A percentile compares a stretch with the other conserved stretches of the same genome.
Conservation (phyloP, 1,284 basidiomycete species). For the Ceratobasidium sp. region DNA sequence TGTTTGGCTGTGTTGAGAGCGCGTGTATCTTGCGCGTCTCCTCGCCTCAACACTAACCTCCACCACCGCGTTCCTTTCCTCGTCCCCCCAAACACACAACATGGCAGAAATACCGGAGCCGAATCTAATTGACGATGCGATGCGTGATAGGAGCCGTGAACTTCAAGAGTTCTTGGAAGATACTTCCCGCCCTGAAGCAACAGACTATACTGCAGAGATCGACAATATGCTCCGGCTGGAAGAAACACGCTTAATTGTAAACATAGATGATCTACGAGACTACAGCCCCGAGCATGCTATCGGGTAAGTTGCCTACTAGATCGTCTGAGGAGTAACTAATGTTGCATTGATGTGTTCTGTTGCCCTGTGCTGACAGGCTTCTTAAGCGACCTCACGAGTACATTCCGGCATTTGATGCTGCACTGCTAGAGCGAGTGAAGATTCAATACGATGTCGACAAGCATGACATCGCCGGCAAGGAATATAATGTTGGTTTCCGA, state of each 20-base stretch:
- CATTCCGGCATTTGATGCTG: conserved; percentile 92
- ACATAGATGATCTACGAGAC: conserved; percentile 95
- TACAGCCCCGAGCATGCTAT: conserved; percentile 85
- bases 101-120: conserved; percentile 28
- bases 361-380: conserved; percentile 69
- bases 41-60: conserved; percentile 36
- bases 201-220: conserved; percentile 85
- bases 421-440: conserved; percentile 77
- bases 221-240: conserved; percentile 84
- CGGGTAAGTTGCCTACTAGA: conserved; percentile 39
- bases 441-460: conserved; percentile 81
- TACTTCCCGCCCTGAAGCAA: conserved; percentile 17
- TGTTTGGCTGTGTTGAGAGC: conserved; percentile 36
- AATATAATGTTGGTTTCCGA: conserved; percentile 89
- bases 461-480: conserved; percentile 81
- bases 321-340: background rate
- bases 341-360: background rate
- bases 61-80: background rate
- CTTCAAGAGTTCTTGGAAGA: conserved; percentile 31
- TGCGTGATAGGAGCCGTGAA: conserved; percentile 39
- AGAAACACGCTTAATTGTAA: conserved; percentile 90
- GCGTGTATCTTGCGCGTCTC: conserved; percentile 29
- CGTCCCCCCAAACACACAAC: background rate
- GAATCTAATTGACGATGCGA: conserved; percentile 20
- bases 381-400: conserved; percentile 89